phyloP scores from a whole-genome alignment of 2,329 filamentous ascomycete genomes.

The Proliferodiscus dingleyae region DNA sequence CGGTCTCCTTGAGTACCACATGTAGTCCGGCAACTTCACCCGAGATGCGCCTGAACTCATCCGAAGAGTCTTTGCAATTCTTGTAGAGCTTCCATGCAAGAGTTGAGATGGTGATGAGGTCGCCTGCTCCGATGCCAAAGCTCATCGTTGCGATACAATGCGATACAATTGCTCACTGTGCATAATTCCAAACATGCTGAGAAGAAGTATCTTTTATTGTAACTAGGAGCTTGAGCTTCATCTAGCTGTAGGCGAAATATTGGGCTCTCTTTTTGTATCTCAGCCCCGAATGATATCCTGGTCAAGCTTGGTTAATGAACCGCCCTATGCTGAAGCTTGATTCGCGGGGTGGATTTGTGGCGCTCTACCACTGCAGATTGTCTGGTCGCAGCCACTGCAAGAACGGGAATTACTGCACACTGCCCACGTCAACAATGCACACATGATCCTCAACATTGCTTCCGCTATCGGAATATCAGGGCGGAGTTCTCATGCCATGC shows the following conservation, averaged over 20 bases:
- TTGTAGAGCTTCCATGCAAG: conserved; percentile 25
- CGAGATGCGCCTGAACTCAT: conserved; percentile 25
- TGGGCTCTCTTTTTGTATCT: neutral
- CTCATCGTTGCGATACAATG: neutral
- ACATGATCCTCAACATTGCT: too few relatives aligned
- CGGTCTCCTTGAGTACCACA: conserved; percentile 27
- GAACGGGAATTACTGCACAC: too few relatives aligned
- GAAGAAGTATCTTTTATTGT: too few relatives aligned
- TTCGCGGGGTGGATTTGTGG: neutral
- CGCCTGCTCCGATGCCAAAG: neutral
- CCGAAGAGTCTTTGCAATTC: conserved; percentile 27
- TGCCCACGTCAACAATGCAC: too few relatives aligned
- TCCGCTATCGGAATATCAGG: too few relatives aligned
- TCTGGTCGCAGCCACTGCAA: too few relatives aligned
- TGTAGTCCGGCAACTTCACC: conserved; percentile 27
- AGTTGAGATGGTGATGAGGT: neutral
- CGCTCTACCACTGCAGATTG: neutral
- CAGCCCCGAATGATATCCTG: neutral
- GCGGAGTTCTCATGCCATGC: too few relatives aligned
- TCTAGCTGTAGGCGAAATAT: neutral
- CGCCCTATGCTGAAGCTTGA: neutral
- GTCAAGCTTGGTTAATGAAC: too few relatives aligned
- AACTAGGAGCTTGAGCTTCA: neutral
- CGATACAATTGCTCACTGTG: too few relatives aligned
- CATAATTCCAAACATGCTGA: too few relatives aligned